phyloP scores from a whole-genome alignment of 352 stramenopile genomes.

The Phytophthora multivora region DNA sequence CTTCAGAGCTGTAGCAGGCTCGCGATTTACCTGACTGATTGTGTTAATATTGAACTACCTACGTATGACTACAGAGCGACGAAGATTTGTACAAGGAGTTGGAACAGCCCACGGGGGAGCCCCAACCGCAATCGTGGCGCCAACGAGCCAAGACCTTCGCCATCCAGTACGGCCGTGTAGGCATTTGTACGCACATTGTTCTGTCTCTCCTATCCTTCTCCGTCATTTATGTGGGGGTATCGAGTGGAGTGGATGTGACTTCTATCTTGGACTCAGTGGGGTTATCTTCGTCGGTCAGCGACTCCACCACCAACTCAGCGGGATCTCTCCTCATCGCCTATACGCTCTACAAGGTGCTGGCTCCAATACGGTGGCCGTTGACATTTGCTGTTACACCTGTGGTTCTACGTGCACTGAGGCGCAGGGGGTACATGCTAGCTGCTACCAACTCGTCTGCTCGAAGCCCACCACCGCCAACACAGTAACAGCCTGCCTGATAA shows the following conservation, averaged over 20 bases:
- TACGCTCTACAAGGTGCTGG: slow-evolving; percentile 79
- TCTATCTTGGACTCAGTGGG: slow-evolving; percentile 55
- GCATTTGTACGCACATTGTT: slow-evolving; percentile 77
- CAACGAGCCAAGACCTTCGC: slow-evolving; percentile 83
- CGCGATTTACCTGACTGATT: not conserved
- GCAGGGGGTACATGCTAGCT: slow-evolving; percentile 76
- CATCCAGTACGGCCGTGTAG: slow-evolving; percentile 81
- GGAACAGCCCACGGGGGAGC: slow-evolving; percentile 9
- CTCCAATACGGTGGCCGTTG: slow-evolving; percentile 79
- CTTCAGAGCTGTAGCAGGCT: not conserved
- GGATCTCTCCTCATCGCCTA: slow-evolving; percentile 85
- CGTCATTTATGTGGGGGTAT: slow-evolving; percentile 73
- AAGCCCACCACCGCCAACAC: slow-evolving; percentile 16
- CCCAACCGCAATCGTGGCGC: slow-evolving; percentile 48
- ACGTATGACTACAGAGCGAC: slow-evolving; percentile 1
- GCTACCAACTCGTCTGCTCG: slow-evolving; percentile 25
- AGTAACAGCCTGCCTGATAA: slow-evolving; percentile 18
- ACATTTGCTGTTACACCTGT: slow-evolving; percentile 83
- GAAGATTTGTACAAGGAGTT: slow-evolving; percentile 29
- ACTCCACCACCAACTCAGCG: slow-evolving; percentile 61
- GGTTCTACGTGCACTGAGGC: slow-evolving; percentile 70
- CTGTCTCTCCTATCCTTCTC: slow-evolving; percentile 80
- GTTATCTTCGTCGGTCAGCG: slow-evolving; percentile 42
- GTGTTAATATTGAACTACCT: not conserved
- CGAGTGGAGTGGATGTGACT: slow-evolving; percentile 70